Conservation (phyloP, 176 grass and related monocot species). For the Oryza brachyantha region DNA sequence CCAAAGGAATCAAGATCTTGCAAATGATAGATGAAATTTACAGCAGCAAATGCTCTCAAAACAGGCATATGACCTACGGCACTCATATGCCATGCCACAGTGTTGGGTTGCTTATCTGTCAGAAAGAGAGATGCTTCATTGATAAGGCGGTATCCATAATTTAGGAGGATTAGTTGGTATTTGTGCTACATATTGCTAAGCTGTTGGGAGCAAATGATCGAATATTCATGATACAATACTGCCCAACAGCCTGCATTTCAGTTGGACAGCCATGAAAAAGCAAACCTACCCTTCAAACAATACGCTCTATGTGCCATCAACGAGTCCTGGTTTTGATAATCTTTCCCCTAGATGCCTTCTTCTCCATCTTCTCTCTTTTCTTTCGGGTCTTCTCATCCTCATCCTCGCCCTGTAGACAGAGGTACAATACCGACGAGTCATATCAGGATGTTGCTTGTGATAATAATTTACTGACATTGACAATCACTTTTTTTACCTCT, state of each 20-base stretch:
- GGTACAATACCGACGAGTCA: background rate
- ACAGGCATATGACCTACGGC: background rate
- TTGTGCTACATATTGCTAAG: slow-evolving; percentile 5
- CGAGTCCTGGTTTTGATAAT: slow-evolving; percentile 71
- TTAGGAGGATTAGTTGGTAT: slow-evolving; percentile 27
- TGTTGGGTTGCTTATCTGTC: background rate
- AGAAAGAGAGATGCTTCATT: background rate
- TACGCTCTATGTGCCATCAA: slow-evolving; percentile 27
- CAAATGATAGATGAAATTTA: background rate
- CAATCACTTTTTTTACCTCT: slow-evolving; percentile 49
- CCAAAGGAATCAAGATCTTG: background rate
- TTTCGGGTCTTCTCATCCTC: slow-evolving; percentile 93
- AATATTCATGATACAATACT: background rate
- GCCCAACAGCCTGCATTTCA: slow-evolving; percentile 14
- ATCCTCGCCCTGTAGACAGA: slow-evolving; percentile 49
- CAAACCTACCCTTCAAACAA: slow-evolving; percentile 39
- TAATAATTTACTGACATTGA: background rate
- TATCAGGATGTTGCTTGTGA: background rate
- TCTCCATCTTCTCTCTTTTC: slow-evolving; percentile 97
- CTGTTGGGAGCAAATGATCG: slow-evolving; percentile 7
- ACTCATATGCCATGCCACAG: background rate
- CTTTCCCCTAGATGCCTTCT: slow-evolving; percentile 85
- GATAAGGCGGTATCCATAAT: slow-evolving; percentile 5
- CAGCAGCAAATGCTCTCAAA: background rate
- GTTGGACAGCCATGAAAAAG: slow-evolving; percentile 23